phyloP scores from a whole-genome alignment of 2,329 filamentous ascomycete species.

The Colletotrichum limetticola region DNA sequence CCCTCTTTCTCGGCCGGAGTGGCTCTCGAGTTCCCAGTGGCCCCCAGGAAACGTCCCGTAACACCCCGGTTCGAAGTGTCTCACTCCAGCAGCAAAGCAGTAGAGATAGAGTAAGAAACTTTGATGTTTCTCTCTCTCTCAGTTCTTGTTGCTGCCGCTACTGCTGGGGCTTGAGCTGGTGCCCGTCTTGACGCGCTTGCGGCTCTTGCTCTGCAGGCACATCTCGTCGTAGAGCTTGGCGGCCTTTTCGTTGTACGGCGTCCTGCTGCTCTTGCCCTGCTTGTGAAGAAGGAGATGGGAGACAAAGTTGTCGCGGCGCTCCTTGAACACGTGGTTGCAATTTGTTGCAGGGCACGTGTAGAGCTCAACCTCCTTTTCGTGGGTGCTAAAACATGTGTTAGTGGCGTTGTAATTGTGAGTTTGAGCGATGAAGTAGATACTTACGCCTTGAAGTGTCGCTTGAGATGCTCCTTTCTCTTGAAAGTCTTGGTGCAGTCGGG shows the following conservation, averaged over 20 bases:
- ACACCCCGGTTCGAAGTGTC: slow-evolving; percentile 2
- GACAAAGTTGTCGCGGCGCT: slow-evolving; percentile 39
- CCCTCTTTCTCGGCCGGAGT: slow-evolving; percentile 32
- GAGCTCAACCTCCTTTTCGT: slow-evolving; percentile 34
- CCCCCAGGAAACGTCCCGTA: neutral
- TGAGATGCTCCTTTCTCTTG: slow-evolving; percentile 65
- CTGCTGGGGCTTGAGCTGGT: slow-evolving; percentile 28
- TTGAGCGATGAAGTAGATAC: slow-evolving; percentile 37
- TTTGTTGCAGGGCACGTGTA: slow-evolving; percentile 36
- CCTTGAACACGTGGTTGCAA: slow-evolving; percentile 36
- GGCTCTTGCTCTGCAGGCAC: slow-evolving; percentile 37
- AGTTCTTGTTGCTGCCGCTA: slow-evolving; percentile 29
- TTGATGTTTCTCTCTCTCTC: neutral
- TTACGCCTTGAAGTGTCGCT: slow-evolving; percentile 64
- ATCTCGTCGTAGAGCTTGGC: slow-evolving; percentile 36
- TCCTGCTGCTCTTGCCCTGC: slow-evolving; percentile 37
- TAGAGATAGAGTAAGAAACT: neutral
- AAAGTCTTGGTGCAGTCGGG: slow-evolving; percentile 60
- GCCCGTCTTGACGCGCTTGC: slow-evolving; percentile 35
- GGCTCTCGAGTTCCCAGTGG: neutral
- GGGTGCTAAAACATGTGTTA: slow-evolving; percentile 18
- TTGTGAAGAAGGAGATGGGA: slow-evolving; percentile 38
- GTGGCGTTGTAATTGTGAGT: slow-evolving; percentile 29
- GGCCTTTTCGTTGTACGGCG: slow-evolving; percentile 36
- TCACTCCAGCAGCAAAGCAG: slow-evolving; percentile 3